Conservation (phyloP, 306 rosid genomes). For the Spatholobus suberectus region DNA sequence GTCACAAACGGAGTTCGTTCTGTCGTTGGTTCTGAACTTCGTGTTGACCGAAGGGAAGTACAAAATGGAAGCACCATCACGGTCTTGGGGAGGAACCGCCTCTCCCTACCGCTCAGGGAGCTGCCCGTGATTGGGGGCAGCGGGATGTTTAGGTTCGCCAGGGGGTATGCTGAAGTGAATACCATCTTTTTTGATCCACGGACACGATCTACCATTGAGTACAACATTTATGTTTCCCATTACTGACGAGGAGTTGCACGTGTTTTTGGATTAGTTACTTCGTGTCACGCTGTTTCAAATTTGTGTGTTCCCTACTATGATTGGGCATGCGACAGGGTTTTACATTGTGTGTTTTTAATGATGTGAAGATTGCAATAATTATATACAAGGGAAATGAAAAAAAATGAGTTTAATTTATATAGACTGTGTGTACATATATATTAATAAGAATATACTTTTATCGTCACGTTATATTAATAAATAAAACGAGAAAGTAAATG, state of each 20-base stretch:
- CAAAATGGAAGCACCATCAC: slow-evolving; percentile 67
- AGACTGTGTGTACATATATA: too few relatives aligned
- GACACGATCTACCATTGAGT: neutral
- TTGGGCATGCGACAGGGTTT: too few relatives aligned
- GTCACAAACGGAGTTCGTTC: slow-evolving; percentile 41
- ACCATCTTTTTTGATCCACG: neutral
- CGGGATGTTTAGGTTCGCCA: neutral
- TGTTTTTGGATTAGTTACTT: too few relatives aligned
- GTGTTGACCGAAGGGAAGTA: slow-evolving; percentile 64
- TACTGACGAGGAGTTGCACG: neutral
- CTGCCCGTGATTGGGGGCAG: neutral
- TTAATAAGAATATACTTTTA: too few relatives aligned
- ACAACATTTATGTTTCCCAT: slow-evolving; percentile 1
- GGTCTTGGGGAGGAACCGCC: neutral
- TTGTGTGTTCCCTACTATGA: too few relatives aligned
- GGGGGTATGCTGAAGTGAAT: neutral
- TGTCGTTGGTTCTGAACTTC: slow-evolving; percentile 67
- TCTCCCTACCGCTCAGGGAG: slow-evolving; percentile 1
- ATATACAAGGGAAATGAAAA: too few relatives aligned
- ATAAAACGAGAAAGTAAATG: too few relatives aligned
- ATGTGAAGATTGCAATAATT: too few relatives aligned
- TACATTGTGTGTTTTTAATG: too few relatives aligned
- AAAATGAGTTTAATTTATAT: too few relatives aligned
- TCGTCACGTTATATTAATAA: too few relatives aligned
- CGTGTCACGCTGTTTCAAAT: too few relatives aligned